Percentiles rank a stretch among this genome's conserved stretches.
These are phyloP conservation scores for Neurospora sp. DNA, from an alignment of 495 filamentous ascomycete genomes.

Conservation along the genomic window DNA sequence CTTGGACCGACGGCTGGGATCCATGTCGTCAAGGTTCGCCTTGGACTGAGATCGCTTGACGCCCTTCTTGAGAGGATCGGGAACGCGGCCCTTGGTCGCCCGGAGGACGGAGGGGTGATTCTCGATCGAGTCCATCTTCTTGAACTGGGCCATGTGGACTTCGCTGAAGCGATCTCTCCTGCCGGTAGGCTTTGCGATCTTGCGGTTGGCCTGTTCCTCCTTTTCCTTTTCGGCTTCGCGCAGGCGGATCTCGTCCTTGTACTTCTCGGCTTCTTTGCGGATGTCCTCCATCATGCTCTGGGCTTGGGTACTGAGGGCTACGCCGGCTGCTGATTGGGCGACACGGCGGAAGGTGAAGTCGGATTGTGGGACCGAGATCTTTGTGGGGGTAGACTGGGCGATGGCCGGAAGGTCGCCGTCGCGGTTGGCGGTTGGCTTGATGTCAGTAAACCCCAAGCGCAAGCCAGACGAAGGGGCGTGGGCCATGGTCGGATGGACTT, in stretches of 20 bases:
- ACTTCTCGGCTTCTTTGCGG: constrained; percentile 55
- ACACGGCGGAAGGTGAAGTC: constrained; percentile 67
- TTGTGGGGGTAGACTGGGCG: constrained; percentile 39
- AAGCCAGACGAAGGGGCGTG: constrained; percentile 51
- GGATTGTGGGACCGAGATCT: constrained; percentile 40
- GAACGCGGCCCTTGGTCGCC: constrained; percentile 39
- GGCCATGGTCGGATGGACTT: constrained; percentile 59
- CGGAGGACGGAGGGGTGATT: constrained; percentile 69
- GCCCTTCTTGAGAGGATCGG: constrained; percentile 39
- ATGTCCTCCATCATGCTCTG: constrained; percentile 69
- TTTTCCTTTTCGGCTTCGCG: constrained; percentile 37
- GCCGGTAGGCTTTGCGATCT: constrained; percentile 68
- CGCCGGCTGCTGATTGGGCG: constrained; percentile 40
- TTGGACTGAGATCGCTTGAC: constrained; percentile 46
- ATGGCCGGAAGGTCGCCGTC: constrained; percentile 17
- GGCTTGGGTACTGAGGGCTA: constrained; percentile 57
- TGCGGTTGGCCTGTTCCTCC: constrained; percentile 41
- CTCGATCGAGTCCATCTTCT: constrained; percentile 93
- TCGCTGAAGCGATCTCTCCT: constrained; percentile 69
- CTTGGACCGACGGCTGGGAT: constrained; percentile 29
- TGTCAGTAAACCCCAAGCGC: constrained; percentile 57
- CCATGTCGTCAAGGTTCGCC: constrained; percentile 55
- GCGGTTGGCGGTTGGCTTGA: constrained; percentile 30
- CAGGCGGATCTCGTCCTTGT: constrained; percentile 50
- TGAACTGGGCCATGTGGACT: constrained; percentile 76